These are phyloP conservation scores for Exophiala mesophila DNA, from an alignment of 2,329 filamentous ascomycete genomes.

Conservation along the genomic window DNA sequence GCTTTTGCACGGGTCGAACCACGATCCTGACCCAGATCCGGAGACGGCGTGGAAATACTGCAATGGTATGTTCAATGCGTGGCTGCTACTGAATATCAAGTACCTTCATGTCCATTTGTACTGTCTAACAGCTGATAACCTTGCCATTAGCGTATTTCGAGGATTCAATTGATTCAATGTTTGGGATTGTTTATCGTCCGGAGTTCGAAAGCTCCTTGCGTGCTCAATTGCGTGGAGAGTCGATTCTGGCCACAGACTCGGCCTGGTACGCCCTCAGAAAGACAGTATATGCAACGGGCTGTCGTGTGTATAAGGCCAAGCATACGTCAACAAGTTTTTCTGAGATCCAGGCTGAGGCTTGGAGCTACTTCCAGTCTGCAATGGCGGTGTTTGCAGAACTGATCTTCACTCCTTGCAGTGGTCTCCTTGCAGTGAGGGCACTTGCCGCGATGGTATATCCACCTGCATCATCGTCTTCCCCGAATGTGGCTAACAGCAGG, in stretches of 20 bases:
- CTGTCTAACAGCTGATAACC: neutral
- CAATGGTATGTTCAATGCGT: too few relatives aligned
- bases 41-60: constrained; percentile 7
- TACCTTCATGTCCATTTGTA: neutral
- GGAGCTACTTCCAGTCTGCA: constrained; percentile 6
- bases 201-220: constrained; percentile 2
- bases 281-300: constrained; percentile 7
- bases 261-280: constrained; percentile 8
- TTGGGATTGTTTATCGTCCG: constrained; percentile 1
- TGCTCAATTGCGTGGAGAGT: neutral
- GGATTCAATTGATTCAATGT: constrained; percentile 1
- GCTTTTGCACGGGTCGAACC: too few relatives aligned
- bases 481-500: neutral
- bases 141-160: constrained; percentile 4
- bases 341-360: constrained; percentile 1
- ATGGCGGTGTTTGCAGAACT: constrained; percentile 7
- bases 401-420: neutral
- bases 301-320: constrained; percentile 1
- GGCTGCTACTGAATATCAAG: too few relatives aligned
- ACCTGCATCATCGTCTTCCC: neutral
- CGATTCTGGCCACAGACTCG: too few relatives aligned
- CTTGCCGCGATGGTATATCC: constrained; percentile 3
- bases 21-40: too few relatives aligned
- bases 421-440: constrained; percentile 4
- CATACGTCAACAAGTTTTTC: neutral